Base-by-base conservation (phyloP, 495 filamentous ascomycete species). In the Lindgomyces ingoldianus region DNA sequence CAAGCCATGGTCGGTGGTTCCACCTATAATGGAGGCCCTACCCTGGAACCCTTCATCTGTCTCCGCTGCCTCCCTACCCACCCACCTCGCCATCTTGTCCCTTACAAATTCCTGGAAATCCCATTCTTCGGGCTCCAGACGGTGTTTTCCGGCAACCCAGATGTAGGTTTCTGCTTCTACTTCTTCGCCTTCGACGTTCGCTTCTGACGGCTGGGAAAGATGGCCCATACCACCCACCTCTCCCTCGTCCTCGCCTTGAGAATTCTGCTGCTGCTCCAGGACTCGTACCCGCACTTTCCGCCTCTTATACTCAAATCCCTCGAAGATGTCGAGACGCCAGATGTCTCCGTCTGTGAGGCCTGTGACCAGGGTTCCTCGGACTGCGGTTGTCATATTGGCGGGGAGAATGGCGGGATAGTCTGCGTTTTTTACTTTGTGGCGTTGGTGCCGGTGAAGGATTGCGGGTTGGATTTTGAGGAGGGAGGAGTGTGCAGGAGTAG, bases 381-480 rank as follows among this genome's bases (percentile, higher is more conserved):
- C 93, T n/a, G 77, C 75, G 2, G 74, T 59, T 1, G 51, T 50
- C 3, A 61, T 57, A 21, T 52, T 24, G 18, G 59, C 78, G 0
- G 83, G 74, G 1, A 87, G 76, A 30, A 98, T 89, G n/a, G 87
- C 93, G 0, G 94, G 94, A 72, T 96, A 98, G 75, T 95, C 91
- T 47, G 82, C 87, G 27, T 74, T 42, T 1, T 69, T 75, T 25
- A 91, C 89, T 26, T 84, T 81, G 75, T 88, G 88, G 10, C 92
- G 88, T 53, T 81, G 82, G 75, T 86, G 88, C 9, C 83, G 80
- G 63, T 85, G 85, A 9, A 98, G 82, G 41, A 96, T 76, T 18
- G 94, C 93, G 0, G 91, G 90, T 3, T 81, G 78, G 75, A 91
- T 85, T 3, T 70, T 80, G 60, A 94, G 80, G 16, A 83, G 77